Conservation (phyloP, 768 basidiomycete genomes). For the Dictyophora rubrovolvata region DNA sequence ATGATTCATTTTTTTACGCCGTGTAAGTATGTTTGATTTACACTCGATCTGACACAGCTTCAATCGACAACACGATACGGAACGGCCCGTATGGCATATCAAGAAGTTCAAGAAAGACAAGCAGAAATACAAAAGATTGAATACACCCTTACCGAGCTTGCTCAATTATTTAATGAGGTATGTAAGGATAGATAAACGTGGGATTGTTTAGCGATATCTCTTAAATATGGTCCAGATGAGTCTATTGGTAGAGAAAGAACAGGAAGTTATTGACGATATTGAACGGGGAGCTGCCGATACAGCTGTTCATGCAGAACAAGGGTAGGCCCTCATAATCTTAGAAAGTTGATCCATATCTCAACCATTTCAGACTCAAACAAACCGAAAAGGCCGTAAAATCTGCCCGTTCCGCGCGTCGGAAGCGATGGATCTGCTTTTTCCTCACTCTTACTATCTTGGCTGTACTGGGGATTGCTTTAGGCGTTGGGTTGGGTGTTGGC, state of each 20-base stretch:
- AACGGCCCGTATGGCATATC: conserved; percentile 32
- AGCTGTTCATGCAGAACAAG: conserved; percentile 57
- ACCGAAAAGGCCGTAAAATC: conserved; percentile 30
- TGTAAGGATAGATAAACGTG: neutral
- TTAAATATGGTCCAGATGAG: conserved; percentile 47
- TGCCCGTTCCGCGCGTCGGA: conserved; percentile 30
- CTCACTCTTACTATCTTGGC: conserved; percentile 20
- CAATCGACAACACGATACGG: conserved; percentile 43
- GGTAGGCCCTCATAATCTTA: conserved; percentile 33
- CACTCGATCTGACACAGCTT: conserved; percentile 47
- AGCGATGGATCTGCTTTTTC: conserved; percentile 35
- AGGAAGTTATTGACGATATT: conserved; percentile 57
- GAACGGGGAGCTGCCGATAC: conserved; percentile 54
- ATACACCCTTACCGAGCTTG: conserved; percentile 36
- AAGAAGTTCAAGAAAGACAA: conserved; percentile 39
- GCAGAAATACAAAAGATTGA: conserved; percentile 40
- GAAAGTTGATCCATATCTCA: neutral
- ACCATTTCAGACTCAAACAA: conserved; percentile 23
- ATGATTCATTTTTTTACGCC: neutral
- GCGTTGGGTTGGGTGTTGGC: neutral
- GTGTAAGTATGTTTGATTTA: neutral
- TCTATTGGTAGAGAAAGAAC: conserved; percentile 67
- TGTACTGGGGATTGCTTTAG: conserved; percentile 20
- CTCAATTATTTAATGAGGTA: conserved; percentile 22
- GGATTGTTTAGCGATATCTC: conserved; percentile 1